Evolutionary conservation across 2,329 filamentous ascomycete genomes (phyloP).

Genomic region (Chlorencoelia australis): DNA sequence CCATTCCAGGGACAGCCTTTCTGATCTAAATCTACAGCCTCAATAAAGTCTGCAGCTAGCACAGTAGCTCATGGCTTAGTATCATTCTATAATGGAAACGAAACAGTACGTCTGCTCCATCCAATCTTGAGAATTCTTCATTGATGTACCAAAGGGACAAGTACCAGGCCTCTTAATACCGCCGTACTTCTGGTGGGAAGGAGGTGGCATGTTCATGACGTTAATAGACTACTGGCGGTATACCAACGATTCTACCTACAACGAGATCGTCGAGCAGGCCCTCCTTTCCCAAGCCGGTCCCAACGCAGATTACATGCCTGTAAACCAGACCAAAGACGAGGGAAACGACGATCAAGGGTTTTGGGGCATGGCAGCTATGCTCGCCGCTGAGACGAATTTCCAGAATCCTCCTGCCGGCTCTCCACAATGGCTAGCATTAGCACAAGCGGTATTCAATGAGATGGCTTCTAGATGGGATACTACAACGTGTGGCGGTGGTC

Average conservation of each 20-base stretch:
- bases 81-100: conserved; percentile 41
- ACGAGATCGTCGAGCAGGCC: conserved; percentile 48
- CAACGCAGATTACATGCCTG: conserved; percentile 66
- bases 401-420: conserved; percentile 39
- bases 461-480: conserved; percentile 64
- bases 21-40: conserved; percentile 15
- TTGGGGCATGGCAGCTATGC: conserved; percentile 62
- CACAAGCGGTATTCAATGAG: conserved; percentile 71
- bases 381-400: conserved; percentile 59
- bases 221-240: conserved; percentile 80
- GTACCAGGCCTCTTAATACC: conserved; percentile 38
- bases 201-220: conserved; percentile 64
- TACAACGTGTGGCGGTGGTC: conserved; percentile 56
- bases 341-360: conserved; percentile 69
- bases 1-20: not conserved
- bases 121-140: conserved; percentile 26
- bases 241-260: conserved; percentile 63
- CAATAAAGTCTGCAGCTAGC: conserved; percentile 27
- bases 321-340: conserved; percentile 48
- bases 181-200: conserved; percentile 46
- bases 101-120: conserved; percentile 28
- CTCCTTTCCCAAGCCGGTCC: conserved; percentile 65
- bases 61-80: conserved; percentile 37
- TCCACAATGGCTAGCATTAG: conserved; percentile 60
- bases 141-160: conserved; percentile 41